Base-by-base conservation (phyloP, 345 rosid genomes). In the Eucalyptus globulus region DNA sequence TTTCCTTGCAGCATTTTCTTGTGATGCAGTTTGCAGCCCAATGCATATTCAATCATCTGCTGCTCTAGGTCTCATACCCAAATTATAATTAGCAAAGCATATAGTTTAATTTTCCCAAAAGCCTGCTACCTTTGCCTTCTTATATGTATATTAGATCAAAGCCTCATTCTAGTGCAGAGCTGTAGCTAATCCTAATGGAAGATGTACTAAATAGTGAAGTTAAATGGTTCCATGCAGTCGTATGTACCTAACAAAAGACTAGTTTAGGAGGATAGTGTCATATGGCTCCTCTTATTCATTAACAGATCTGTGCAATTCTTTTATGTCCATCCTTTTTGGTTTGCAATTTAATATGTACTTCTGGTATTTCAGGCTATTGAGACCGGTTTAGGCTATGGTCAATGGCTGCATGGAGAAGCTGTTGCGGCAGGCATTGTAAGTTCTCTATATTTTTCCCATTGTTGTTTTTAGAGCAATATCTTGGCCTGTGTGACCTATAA, bases 391-490 rank as follows among this genome's bases (percentile, higher is more conserved):
- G 99, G 99, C 87, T 97, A 98, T 67, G 99, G 99, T 88, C 91
- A 93, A 86, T 98, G 99, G 99, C 96, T 98, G 89, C 99, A 98
- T 85, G 99, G 99, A 90, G 99, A 98, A 95, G 99, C 99, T 92
- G 96, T 98, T 91, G 98, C 99, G 21, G 98, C 97, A 91, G 99
- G 99, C 94, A 96, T 37, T 92, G 99, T 98, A 95, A 89, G 88
- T 87, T 50, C 44, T 86, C 88, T 88, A 86, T 69, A 72, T 27
- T 9, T 87, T 86, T 88, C 27, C 56, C 86, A 80, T 31, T 9
- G 62, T 76, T 88, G 69, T 40, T 31, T 86, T 87, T 62, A 21
- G 13, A 40, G 13, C 50, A 62, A 15, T 43, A 6, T 14, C 37
- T 49, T 86, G n/a, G 5, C 58, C 85, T 76, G 54, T 24, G 11